Base-by-base conservation (phyloP, 1,284 basidiomycete species). In the Austroboletus novae-zelandiae region DNA sequence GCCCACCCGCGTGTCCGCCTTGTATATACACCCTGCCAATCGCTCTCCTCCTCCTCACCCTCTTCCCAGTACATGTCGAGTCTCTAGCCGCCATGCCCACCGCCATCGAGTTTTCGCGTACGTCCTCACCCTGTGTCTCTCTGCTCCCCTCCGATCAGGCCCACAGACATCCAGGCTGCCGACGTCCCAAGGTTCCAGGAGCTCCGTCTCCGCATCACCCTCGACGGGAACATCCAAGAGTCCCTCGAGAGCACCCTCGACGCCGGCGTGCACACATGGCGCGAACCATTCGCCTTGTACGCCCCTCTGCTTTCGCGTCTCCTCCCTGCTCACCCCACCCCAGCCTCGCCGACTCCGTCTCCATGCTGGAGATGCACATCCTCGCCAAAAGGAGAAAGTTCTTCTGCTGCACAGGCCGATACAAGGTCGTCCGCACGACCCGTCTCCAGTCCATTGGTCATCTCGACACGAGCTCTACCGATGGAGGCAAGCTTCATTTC, bases 401-500 rank as follows among this genome's bases (percentile, higher is more conserved):
- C 58, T 51, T 64, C 40, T 64, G 62, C 40, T 64, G 58, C 32
- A 49, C 62, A 14, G 61, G 62, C 34, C 52, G 54, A 43, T 68
- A 61, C 60, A 64, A 63, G 42, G 18, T 40, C 30, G 46, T 64
- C 40, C 62, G 62, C 50, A 65, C 62, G 58, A 64, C 62, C 57
- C 65, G 64, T 59, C 58, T 43, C 14, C 62, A 57, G 43, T 44
- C 43, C 50, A 39, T 64, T 47, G 29, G 54, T 39, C 48, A 68
- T 48, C 54, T 64, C 30, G 64, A 54, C 62, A 55, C 54, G 53
- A 50, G 64, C 67, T 61, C 49, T 49, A 54, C 46, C 55, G 37
- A 47, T 50, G 65, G 64, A 50, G 64, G 62, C 48, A 59, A 50
- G 62, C 56, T 61, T 68, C 65, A 65, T 64, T 66, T 66, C 30